phyloP scores from a whole-genome alignment of 768 basidiomycete genomes.

The Boletus rex-veris region DNA sequence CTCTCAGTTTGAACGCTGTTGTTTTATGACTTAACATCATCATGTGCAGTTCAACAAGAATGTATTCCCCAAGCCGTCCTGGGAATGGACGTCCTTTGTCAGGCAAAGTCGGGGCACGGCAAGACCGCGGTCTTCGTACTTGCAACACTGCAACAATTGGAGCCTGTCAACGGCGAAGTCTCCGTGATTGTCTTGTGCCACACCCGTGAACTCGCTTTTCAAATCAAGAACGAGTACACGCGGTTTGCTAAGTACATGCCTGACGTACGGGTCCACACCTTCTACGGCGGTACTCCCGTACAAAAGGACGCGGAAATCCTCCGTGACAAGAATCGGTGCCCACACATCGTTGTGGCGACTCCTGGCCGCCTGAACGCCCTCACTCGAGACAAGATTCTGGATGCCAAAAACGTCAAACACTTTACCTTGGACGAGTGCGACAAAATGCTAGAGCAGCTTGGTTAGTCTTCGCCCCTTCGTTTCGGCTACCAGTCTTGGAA shows the following conservation, averaged over 20 bases:
- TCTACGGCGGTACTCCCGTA: slow-evolving; percentile 96
- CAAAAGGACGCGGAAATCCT: slow-evolving; percentile 91
- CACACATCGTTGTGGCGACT: slow-evolving; percentile 98
- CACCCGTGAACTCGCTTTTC: slow-evolving; percentile 98
- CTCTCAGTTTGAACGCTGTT: not conserved
- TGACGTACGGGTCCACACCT: slow-evolving; percentile 93
- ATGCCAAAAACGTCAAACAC: slow-evolving; percentile 96
- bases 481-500: slow-evolving; percentile 52
- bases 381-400: slow-evolving; percentile 90
- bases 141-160: slow-evolving; percentile 95
- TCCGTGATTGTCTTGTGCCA: slow-evolving; percentile 98
- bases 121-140: slow-evolving; percentile 99
- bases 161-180: slow-evolving; percentile 97
- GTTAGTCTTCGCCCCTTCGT: slow-evolving; percentile 82
- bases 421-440: slow-evolving; percentile 99
- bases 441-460: slow-evolving; percentile 99
- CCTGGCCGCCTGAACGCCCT: slow-evolving; percentile 97
- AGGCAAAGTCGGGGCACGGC: slow-evolving; percentile 98
- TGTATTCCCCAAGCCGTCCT: slow-evolving; percentile 99
- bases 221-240: slow-evolving; percentile 99
- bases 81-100: slow-evolving; percentile 99
- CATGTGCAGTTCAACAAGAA: slow-evolving; percentile 88
- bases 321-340: slow-evolving; percentile 95
- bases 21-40: not conserved
- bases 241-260: slow-evolving; percentile 99